phyloP scores from a whole-genome alignment of 306 rosid genomes.

The Castanopsis chinensis region DNA sequence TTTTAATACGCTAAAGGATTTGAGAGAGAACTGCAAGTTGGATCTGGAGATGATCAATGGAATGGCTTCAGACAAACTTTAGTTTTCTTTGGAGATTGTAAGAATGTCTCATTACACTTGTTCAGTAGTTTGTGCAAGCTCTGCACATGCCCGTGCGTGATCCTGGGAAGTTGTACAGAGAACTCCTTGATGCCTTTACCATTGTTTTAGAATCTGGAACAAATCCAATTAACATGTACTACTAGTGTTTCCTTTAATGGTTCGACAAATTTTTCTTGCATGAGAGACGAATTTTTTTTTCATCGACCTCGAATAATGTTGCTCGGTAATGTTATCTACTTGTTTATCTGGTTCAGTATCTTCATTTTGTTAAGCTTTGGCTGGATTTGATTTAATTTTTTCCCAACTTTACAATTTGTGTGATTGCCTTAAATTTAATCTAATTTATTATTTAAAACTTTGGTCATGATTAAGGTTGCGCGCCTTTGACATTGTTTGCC shows the following conservation, averaged over 20 bases:
- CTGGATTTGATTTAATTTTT: not conserved
- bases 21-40: constrained; percentile 82
- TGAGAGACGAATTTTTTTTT: not conserved
- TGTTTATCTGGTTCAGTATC: not conserved
- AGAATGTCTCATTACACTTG: constrained; percentile 28
- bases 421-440: not conserved
- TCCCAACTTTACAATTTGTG: not conserved
- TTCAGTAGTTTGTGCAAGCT: constrained; percentile 4
- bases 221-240: not conserved
- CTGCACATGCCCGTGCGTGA: not conserved
- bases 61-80: constrained; percentile 43
- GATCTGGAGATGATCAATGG: constrained; percentile 53
- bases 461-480: no score
- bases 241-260: not conserved
- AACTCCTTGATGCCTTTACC: not conserved
- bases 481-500: no score
- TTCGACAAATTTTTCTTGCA: not conserved
- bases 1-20: constrained; percentile 47
- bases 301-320: not conserved
- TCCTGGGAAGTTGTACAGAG: not conserved
- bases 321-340: not conserved
- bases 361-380: not conserved
- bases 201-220: constrained; percentile 11
- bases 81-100: constrained; percentile 29
- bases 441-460: no score